These are phyloP conservation scores for Magnolia kwangsiensis DNA, from an alignment of 164 flowering plant genomes.

Conservation along the genomic window DNA sequence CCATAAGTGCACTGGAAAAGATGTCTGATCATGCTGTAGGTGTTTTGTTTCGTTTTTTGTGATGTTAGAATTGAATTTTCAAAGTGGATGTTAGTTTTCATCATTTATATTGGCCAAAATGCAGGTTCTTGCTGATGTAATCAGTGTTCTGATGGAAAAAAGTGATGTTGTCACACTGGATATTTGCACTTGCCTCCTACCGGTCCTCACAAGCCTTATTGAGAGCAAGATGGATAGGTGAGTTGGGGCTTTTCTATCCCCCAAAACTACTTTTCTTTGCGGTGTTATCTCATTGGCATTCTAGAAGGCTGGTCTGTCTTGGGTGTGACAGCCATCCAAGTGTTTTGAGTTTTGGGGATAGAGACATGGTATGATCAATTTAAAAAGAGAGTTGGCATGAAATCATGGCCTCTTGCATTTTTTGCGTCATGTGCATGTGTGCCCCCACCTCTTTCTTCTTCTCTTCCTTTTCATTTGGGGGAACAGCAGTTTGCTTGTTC, in stretches of 20 bases:
- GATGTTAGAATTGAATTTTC: background rate
- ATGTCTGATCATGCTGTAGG: constrained; percentile 90
- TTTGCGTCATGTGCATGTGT: too few species aligned
- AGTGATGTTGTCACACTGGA: constrained; percentile 69
- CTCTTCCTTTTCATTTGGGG: too few species aligned
- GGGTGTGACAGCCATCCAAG: background rate
- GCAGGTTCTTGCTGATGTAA: constrained; percentile 84
- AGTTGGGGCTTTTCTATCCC: background rate
- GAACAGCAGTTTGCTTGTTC: too few species aligned
- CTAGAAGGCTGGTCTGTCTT: background rate
- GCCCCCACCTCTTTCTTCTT: too few species aligned
- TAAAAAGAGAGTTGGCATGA: too few species aligned
- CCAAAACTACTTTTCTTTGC: background rate
- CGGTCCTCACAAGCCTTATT: constrained; percentile 65
- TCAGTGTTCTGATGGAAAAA: constrained; percentile 61
- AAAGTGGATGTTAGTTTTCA: background rate
- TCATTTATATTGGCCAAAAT: constrained; percentile 6
- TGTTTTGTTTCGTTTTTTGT: constrained; percentile 2
- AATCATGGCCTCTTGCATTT: too few species aligned
- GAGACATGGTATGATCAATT: too few species aligned
- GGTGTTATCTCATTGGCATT: background rate
- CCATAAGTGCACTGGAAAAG: constrained; percentile 70
- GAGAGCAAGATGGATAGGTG: constrained; percentile 85
- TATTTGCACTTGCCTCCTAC: constrained; percentile 70
- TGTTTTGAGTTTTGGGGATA: too few species aligned